phyloP scores from a whole-genome alignment of 306 rosid species.

The Neltuma alba region DNA sequence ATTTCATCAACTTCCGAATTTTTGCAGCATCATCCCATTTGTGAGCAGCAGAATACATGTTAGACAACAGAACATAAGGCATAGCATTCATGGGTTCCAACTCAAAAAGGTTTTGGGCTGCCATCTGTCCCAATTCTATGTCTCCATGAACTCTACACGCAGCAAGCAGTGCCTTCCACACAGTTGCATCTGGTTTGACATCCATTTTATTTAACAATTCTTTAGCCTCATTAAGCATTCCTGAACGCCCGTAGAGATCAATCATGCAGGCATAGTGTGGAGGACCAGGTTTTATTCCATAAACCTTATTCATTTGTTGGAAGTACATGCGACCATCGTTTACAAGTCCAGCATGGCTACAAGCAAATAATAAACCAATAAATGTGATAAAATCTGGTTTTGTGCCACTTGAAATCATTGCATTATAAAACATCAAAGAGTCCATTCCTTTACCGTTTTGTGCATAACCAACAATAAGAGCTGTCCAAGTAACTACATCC shows the following conservation, averaged over 20 bases:
- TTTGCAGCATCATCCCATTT: constrained; percentile 77
- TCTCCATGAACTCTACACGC: constrained; percentile 85
- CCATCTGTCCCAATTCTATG: constrained; percentile 78
- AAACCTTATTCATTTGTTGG: constrained; percentile 63
- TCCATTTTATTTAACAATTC: constrained; percentile 64
- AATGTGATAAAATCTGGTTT: constrained; percentile 85
- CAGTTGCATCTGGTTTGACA: constrained; percentile 78
- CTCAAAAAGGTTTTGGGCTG: constrained; percentile 66
- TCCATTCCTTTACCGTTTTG: constrained; percentile 85
- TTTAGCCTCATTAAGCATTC: constrained; percentile 67
- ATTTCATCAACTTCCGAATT: constrained; percentile 75
- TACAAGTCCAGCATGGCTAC: constrained; percentile 90
- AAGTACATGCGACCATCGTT: constrained; percentile 62
- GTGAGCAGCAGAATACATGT: constrained; percentile 72
- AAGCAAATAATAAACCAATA: constrained; percentile 88
- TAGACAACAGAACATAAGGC: constrained; percentile 79
- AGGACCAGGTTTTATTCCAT: constrained; percentile 79
- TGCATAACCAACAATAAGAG: constrained; percentile 90
- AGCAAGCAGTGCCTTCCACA: constrained; percentile 92
- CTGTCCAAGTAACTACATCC: constrained; percentile 86
- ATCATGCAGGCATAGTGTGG: constrained; percentile 93
- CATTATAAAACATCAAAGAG: constrained; percentile 69
- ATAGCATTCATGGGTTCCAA: constrained; percentile 70
- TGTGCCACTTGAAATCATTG: constrained; percentile 70
- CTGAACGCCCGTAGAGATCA: constrained; percentile 84